Evolutionary conservation across 75 land plant species (phyloP), one percentile per base, ranked within the genome.

Genomic region (Cupressus sempervirens): DNA sequence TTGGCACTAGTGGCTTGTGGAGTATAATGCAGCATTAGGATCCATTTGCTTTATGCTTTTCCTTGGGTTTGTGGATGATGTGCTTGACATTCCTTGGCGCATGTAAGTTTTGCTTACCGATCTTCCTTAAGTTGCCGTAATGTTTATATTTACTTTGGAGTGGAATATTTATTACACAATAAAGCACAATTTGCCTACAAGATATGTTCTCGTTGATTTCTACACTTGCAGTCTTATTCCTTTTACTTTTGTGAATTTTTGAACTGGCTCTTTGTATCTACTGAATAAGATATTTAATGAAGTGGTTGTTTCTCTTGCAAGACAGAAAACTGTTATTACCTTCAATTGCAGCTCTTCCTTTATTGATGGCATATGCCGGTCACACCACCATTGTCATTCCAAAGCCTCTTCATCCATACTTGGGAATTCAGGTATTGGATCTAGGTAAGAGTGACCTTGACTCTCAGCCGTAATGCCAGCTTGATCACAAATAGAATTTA

Each of bases 331-430:
- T 97, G 81, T 36, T 97, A 23, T 88, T 97, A 82, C 99, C 99
- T 52, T 93, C 99, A 68, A 83, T 97, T 93, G 99, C 98, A 40
- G 94, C 98, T 41, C 98, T 97, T 83, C 99, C 99, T 26, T 84
- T 97, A 83, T 84, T 97, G 88, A 96, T 97, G 98, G 99, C 98
- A 34, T 97, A 97, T 94, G 99, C 98, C 80, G 99, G 99, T 48
- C 91, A 93, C 86, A 97, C 99, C 11, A 93, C 94, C 20, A 94
- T 97, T 15, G 75, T 96, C 46, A 92, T 97, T 46, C 99, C 99
- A 86, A 97, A 97, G 86, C 99, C 99, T 81, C 88, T 97, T n/a
- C 81, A 91, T 65, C 89, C 92, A 67, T 90, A 86, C 86, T 86
- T 97, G 83, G 99, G 98, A 48, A 7, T 90, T 29, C 86, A 90